These are phyloP conservation scores for cucumber (Cucumis sativus) DNA, from an alignment of 306 rosid genomes.

Conservation along the genomic window Cucumber_9930_V3 NC_026657.2:32638001-32638500, in stretches of 20 bases:
- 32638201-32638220: background rate
- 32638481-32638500: no score
- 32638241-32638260: background rate
- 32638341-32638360: background rate
- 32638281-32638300: background rate
- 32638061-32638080: background rate
- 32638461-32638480: background rate
- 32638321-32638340: background rate
- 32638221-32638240: background rate
- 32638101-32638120: background rate
- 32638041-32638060: background rate
- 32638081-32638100: background rate
- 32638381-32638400: background rate
- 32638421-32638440: background rate
- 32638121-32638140: background rate
- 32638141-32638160: background rate
- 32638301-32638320: background rate
- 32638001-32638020: background rate
- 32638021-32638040: constrained; percentile 22
- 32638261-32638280: background rate
- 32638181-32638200: background rate
- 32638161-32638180: background rate
- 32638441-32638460: background rate
- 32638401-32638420: background rate
- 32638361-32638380: background rate